Evolutionary conservation across 2,329 filamentous ascomycete genomes (phyloP), one percentile per base, ranked within the genome.

Genomic region (Domatiomyces catenatus): DNA sequence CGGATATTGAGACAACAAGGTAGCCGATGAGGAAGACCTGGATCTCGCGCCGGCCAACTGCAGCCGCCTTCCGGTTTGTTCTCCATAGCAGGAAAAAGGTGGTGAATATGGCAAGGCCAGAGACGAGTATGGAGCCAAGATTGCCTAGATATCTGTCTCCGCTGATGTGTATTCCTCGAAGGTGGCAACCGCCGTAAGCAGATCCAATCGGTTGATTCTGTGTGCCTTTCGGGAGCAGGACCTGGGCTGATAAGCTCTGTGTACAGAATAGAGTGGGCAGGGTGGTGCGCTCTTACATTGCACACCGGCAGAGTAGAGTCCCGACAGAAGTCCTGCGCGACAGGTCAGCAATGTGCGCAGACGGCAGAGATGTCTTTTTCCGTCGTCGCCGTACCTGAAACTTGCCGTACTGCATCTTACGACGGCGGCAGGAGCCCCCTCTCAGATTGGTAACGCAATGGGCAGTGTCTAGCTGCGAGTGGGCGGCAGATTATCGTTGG

Each of bases 1-100:
- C 92, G 69, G 89, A 95, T 61, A 98, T 85, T 61, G 85, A 81
- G 54, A 96, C 81, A 52, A 96, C 69, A 51, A 94, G 83, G 66
- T 87, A 98, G 48, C 84, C 83, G 43, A 86, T 55, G 48, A 98
- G 77, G 70, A 98, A 96, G 32, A 95, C 62, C 74, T 98, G 92
- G 79, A 98, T 96, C 69, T 98, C 92, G 67, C 92, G 85, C 71
- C 92, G 76, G 53, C 92, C 92, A 46, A 98, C 92, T 50, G 92
- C 92, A 50, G 92, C 92, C 67, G 84, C 82, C 71, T 98, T 96
- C 65, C 77, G 79, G 62, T 96, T 85, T 18, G 92, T 94, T 58
- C 80, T 76, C 69, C 83, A 78, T 66, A 96, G 61, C 52, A 98
- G 72, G 59, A 83, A 81, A 8, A 71, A 62, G 3, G 83, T 73